These are phyloP conservation scores for Diphasiastrum complanatum DNA, from an alignment of 83 land plant species.

Conservation along the genomic window DNA sequence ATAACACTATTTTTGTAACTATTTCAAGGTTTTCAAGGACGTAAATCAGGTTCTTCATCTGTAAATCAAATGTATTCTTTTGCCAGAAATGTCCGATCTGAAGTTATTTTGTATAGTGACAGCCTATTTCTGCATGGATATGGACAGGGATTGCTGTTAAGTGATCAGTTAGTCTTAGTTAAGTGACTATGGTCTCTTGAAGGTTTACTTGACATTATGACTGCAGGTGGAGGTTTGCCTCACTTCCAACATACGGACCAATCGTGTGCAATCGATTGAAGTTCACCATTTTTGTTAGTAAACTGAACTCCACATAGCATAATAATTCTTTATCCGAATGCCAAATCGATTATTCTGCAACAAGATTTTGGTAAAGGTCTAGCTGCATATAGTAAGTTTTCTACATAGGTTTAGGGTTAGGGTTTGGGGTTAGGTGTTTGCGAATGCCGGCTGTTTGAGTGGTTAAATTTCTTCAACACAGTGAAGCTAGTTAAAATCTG, in stretches of 20 bases:
- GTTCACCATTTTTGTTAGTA: constrained; percentile 78
- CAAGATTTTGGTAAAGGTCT: neutral
- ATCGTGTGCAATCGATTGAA: constrained; percentile 39
- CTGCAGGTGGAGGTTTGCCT: constrained; percentile 96
- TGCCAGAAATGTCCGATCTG: too few relatives aligned
- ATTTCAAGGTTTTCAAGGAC: too few relatives aligned
- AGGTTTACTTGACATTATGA: too few relatives aligned
- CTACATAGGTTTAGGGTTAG: neutral
- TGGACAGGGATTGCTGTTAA: too few relatives aligned
- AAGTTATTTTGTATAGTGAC: too few relatives aligned
- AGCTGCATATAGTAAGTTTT: too few relatives aligned
- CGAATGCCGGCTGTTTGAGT: too few relatives aligned
- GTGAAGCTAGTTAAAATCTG: neutral
- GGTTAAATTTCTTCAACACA: too few relatives aligned
- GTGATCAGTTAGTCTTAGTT: too few relatives aligned
- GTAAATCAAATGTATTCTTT: too few relatives aligned
- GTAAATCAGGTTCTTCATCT: constrained; percentile 1
- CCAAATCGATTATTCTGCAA: neutral
- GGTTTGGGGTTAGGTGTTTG: neutral
- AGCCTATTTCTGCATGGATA: too few relatives aligned
- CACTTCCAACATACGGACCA: constrained; percentile 75
- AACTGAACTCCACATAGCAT: neutral
- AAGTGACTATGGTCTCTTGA: neutral
- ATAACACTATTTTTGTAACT: too few relatives aligned
- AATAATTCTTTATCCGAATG: neutral